Percentiles rank a stretch among this genome's conserved stretches.
These are phyloP conservation scores for Nitzschia sp. DNA, from an alignment of 108 stramenopile genomes.

Conservation along the genomic window DNA sequence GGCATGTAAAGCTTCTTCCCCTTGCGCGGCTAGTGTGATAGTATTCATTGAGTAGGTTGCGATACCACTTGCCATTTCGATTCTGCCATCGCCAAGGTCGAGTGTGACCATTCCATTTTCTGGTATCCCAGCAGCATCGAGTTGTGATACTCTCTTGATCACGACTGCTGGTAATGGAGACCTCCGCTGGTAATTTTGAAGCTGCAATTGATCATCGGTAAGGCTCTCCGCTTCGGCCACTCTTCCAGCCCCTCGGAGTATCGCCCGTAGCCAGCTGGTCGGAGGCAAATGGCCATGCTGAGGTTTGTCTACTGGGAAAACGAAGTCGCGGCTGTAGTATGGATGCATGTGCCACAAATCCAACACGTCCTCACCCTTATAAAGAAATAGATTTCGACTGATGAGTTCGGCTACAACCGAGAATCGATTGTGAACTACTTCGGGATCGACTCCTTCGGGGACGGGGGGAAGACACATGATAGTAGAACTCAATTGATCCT, in stretches of 20 bases:
- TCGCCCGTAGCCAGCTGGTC: conserved; percentile 55
- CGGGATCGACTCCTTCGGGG: conserved; percentile 14
- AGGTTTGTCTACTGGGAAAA: conserved; percentile 45
- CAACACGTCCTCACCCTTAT: conserved; percentile 54
- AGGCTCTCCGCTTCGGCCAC: conserved; percentile 18
- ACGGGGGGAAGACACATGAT: conserved; percentile 59
- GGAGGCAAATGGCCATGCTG: conserved; percentile 75
- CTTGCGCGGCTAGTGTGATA: conserved; percentile 46
- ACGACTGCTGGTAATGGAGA: conserved; percentile 73
- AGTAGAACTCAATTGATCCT: conserved; percentile 44
- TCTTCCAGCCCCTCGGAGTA: conserved; percentile 38
- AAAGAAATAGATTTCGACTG: conserved; percentile 59
- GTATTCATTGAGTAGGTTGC: conserved; percentile 49
- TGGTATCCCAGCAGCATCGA: conserved; percentile 1
- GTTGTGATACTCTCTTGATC: conserved; percentile 53
- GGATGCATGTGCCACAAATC: conserved; percentile 73
- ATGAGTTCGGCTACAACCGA: conserved; percentile 65
- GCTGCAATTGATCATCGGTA: conserved; percentile 53
- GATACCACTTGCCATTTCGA: conserved; percentile 58
- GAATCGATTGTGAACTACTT: conserved; percentile 48
- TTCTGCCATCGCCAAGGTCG: conserved; percentile 49
- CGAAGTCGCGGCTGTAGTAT: conserved; percentile 51
- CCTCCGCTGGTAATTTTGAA: conserved; percentile 64
- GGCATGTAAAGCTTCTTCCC: conserved; percentile 38
- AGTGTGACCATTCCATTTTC: conserved; percentile 45